Evolutionary conservation across 768 basidiomycete genomes (phyloP).

Genomic region (Tulasnella sp.): DNA sequence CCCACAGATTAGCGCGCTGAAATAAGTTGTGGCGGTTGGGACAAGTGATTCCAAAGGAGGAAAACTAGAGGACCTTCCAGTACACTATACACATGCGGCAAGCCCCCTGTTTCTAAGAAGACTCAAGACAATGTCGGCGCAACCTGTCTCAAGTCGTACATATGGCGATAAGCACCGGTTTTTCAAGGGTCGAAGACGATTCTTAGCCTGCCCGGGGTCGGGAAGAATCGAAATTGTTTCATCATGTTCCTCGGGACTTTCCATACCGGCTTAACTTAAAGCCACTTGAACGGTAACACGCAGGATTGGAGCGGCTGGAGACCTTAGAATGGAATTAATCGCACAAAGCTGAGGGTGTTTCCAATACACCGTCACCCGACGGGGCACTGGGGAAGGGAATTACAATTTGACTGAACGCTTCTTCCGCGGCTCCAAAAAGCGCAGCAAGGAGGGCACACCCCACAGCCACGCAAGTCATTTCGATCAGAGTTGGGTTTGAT

Average conservation of each 20-base stretch:
- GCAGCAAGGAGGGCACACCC: background rate
- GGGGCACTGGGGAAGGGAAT: too few species aligned
- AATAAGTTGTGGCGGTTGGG: background rate
- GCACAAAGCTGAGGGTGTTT: too few species aligned
- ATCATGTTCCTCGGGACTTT: too few species aligned
- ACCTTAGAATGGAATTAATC: too few species aligned
- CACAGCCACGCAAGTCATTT: background rate
- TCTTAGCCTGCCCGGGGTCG: too few species aligned
- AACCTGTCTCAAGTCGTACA: background rate
- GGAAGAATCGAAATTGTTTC: too few species aligned
- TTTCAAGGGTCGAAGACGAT: background rate
- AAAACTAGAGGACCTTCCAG: background rate
- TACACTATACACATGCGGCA: background rate
- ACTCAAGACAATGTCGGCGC: background rate
- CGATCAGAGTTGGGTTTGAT: background rate
- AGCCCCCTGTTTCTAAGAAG: background rate
- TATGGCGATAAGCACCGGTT: background rate
- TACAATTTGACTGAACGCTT: too few species aligned
- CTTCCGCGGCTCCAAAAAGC: background rate
- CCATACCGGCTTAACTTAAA: too few species aligned
- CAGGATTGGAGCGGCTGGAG: too few species aligned
- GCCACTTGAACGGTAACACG: too few species aligned
- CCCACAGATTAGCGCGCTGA: background rate
- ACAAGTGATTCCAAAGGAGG: background rate
- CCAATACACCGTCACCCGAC: too few species aligned